Evolutionary conservation across 176 grass and related monocot species (phyloP).

Genomic region (Lolium multiflorum): DNA sequence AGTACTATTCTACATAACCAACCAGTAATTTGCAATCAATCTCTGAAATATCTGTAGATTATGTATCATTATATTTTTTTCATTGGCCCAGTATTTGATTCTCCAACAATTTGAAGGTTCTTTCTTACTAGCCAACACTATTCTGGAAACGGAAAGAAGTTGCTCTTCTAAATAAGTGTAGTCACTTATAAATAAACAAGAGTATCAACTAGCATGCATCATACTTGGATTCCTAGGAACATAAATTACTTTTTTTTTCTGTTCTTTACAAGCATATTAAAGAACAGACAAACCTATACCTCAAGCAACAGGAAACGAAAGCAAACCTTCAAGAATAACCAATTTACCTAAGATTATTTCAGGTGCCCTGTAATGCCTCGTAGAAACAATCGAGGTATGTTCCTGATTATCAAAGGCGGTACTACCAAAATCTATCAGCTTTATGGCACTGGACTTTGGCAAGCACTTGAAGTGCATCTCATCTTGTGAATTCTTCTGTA

Average conservation of each 20-base stretch:
- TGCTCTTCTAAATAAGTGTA: not conserved
- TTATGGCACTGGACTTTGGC: conserved; percentile 98
- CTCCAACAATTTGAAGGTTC: conserved; percentile 2
- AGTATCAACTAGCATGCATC: conserved; percentile 21
- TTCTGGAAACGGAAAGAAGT: not conserved
- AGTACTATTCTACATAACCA: conserved; percentile 3
- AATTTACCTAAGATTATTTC: conserved; percentile 99
- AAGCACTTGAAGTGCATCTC: conserved; percentile 88
- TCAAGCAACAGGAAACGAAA: conserved; percentile 58
- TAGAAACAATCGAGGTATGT: conserved; percentile 95
- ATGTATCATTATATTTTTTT: not conserved
- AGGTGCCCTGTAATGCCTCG: conserved; percentile 99
- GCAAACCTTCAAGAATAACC: conserved; percentile 54
- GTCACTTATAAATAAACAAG: conserved; percentile 17
- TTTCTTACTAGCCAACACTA: conserved; percentile 12
- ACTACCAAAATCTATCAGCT: conserved; percentile 99
- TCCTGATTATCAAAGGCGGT: conserved; percentile 83
- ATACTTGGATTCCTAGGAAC: conserved; percentile 14
- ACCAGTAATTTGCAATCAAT: not conserved
- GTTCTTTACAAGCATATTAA: conserved; percentile 33
- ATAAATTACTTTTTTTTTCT: conserved; percentile 28
- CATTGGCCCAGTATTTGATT: not conserved
- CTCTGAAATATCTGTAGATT: not conserved
- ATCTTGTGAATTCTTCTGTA: conserved; percentile 84
- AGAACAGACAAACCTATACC: conserved; percentile 39